Base-by-base conservation (phyloP, 805 yeast species). In the Ogataea allantospora region DNA sequence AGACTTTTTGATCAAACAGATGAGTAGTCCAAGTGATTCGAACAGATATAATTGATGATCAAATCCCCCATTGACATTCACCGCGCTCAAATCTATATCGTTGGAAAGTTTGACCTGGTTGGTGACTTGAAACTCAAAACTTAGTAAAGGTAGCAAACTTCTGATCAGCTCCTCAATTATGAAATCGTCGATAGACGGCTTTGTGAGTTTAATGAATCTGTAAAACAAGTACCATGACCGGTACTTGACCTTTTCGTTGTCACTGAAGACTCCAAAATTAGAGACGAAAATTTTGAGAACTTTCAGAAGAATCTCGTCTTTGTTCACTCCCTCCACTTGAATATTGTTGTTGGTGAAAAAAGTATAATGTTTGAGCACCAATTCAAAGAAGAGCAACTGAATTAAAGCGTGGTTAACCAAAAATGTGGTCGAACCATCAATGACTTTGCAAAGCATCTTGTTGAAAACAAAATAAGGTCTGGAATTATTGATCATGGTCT, bases 211-310 rank as follows among this genome's bases (percentile, higher is more conserved):
- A 44, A 88, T 72, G 53, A 89, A 85, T 58, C 95, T 75, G 54
- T 81, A 81, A 51, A 91, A 87, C 46, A 89, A 67, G 58, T 87
- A 91, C 96, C 98, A 93, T 27, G 95, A 74, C 58, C 97, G 79
- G 39, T 78, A 70, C 52, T 88, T 79, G 4, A 89, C 96, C 44
- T 78, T 83, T 41, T 75, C 83, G 48, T 74, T 70, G 5, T 71
- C 68, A 62, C 83, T 87, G 60, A 87, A 88, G 44, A 91, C 75
- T 11, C 97, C 98, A 50, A 81, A 73, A 23, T 79, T 80, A 12
- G 93, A 78, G 30, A 88, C 77, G 57, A 93, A 91, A 15, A 85
- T 73, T 50, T 85, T 84, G 41, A 91, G 67, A 13, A 88, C 77
- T 42, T 80, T 74, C 43, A 73, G 58, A 8, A 85, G 67, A 27